A percentile compares a stretch with the other conserved stretches of the same genome.
These are phyloP conservation scores for Fraxinus anomala DNA, from an alignment of 257 asterid species.

Conservation along the genomic window DNA sequence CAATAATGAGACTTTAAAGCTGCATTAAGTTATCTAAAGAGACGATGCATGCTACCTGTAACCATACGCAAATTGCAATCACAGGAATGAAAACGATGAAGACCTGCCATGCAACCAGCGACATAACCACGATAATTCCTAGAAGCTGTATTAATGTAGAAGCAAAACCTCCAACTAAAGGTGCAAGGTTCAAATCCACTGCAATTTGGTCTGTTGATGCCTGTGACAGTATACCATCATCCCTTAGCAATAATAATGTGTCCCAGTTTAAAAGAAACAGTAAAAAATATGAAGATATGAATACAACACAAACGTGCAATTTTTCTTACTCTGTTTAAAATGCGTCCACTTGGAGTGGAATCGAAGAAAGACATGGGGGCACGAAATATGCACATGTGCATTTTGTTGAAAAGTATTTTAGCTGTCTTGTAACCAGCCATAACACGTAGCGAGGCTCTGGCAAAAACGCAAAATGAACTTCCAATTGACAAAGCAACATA, in stretches of 20 bases:
- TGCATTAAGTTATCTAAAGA: neutral
- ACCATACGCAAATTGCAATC: constrained; percentile 63
- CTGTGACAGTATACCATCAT: constrained; percentile 41
- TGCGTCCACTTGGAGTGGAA: constrained; percentile 95
- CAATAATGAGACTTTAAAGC: neutral
- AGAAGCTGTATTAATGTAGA: constrained; percentile 68
- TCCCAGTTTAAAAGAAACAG: neutral
- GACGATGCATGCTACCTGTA: constrained; percentile 54
- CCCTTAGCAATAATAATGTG: neutral
- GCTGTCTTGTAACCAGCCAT: constrained; percentile 76
- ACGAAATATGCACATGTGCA: constrained; percentile 74
- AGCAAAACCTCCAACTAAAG: constrained; percentile 54
- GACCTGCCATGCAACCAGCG: constrained; percentile 88
- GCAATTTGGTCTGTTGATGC: constrained; percentile 90
- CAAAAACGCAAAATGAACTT: constrained; percentile 66
- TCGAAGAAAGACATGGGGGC: constrained; percentile 98
- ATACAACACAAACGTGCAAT: neutral
- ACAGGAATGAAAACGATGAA: constrained; percentile 74
- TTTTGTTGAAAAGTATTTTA: constrained; percentile 61
- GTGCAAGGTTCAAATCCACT: constrained; percentile 63
- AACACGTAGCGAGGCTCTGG: constrained; percentile 56
- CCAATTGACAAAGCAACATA: constrained; percentile 67
- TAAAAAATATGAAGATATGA: neutral
- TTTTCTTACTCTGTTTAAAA: constrained; percentile 71
- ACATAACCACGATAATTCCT: constrained; percentile 80